These are phyloP conservation scores for Aspergillus clavatus DNA, from an alignment of 2,329 filamentous ascomycete genomes.

Conservation along the genomic window DNA sequence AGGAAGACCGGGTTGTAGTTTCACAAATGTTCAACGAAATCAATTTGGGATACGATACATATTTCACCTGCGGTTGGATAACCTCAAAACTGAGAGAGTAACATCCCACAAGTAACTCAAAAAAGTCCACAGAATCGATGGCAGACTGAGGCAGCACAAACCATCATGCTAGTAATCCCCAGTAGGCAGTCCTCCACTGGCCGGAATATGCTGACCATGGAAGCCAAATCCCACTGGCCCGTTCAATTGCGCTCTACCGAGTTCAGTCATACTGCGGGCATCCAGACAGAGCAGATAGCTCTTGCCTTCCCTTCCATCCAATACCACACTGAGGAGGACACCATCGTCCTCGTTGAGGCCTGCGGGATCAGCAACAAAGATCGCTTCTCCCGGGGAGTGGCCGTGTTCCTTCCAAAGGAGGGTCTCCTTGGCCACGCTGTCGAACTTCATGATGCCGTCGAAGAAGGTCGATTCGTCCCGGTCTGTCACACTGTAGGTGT, in stretches of 20 bases:
- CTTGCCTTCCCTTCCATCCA: constrained; percentile 47
- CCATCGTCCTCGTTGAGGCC: constrained; percentile 48
- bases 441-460: constrained; percentile 51
- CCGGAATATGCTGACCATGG: constrained; percentile 44
- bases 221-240: constrained; percentile 51
- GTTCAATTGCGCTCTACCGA: constrained; percentile 48
- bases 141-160: too few relatives aligned
- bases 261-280: constrained; percentile 46
- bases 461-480: constrained; percentile 46
- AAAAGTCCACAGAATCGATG: too few relatives aligned
- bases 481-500: constrained; percentile 46
- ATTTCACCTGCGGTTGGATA: too few relatives aligned
- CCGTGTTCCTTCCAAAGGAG: constrained; percentile 45
- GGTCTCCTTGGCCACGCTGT: constrained; percentile 40
- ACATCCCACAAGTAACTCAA: too few relatives aligned
- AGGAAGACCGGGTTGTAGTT: too few relatives aligned
- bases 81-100: too few relatives aligned
- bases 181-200: constrained; percentile 16
- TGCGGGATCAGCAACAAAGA: constrained; percentile 44
- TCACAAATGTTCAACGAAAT: too few relatives aligned
- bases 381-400: constrained; percentile 51
- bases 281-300: constrained; percentile 52
- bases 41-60: too few relatives aligned
- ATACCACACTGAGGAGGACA: constrained; percentile 49
- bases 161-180: constrained; percentile 21